These are phyloP conservation scores for Zostera marina DNA, from an alignment of 116 monocot genomes.

Conservation along the genomic window DNA sequence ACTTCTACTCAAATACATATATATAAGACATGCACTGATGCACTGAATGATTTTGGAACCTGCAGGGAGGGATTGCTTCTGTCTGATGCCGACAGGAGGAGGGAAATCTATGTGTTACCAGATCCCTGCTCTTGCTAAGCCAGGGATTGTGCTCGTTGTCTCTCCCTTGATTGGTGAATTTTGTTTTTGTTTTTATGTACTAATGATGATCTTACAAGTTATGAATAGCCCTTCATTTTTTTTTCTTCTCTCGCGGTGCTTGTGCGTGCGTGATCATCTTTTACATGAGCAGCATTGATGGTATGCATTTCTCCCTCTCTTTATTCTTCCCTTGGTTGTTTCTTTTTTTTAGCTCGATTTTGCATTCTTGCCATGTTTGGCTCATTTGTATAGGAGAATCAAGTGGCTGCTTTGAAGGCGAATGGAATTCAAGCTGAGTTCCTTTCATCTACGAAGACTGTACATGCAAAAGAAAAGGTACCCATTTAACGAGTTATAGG, in stretches of 20 bases:
- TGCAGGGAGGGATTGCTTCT: conserved; percentile 89
- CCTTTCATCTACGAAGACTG: conserved; percentile 62
- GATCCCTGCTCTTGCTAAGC: conserved; percentile 68
- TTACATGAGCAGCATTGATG: conserved; percentile 61
- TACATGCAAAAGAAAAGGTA: conserved; percentile 55
- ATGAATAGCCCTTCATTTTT: conserved; percentile 4
- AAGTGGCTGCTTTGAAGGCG: conserved; percentile 49
- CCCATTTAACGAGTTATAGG: not conserved
- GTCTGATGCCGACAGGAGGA: conserved; percentile 95
- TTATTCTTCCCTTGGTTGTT: not conserved
- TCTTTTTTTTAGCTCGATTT: not conserved
- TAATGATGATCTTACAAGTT: not conserved
- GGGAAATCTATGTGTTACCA: conserved; percentile 98
- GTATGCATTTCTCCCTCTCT: conserved; percentile 20
- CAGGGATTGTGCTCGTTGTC: conserved; percentile 77
- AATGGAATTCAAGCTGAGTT: conserved; percentile 68
- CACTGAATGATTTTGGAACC: not conserved
- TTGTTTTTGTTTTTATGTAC: not conserved
- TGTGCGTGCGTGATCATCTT: not conserved
- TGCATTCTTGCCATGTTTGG: not conserved
- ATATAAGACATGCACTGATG: too few species aligned
- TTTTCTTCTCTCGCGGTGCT: not conserved
- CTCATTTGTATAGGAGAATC: conserved; percentile 51
- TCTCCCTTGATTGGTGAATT: conserved; percentile 83
- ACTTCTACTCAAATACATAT: not conserved